Conservation (phyloP, 2,329 filamentous ascomycete species). For the Fusarium brevicatenulatum region DNA sequence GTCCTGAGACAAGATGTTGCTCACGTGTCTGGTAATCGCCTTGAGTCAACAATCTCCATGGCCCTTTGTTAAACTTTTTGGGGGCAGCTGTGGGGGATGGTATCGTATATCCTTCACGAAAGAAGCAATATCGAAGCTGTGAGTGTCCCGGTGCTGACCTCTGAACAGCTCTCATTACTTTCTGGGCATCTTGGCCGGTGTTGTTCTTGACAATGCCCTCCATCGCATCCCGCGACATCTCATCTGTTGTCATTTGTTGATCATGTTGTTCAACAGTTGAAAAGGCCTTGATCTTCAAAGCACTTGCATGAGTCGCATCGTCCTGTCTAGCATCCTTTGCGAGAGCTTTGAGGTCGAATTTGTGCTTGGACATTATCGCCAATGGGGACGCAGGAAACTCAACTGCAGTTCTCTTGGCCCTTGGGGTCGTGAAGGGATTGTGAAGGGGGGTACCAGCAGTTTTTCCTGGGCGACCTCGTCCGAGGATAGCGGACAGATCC, state of each 20-base stretch:
- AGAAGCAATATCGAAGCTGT: conserved; percentile 61
- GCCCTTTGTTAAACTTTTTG: conserved; percentile 49
- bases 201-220: conserved; percentile 49
- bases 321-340: conserved; percentile 69
- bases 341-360: conserved; percentile 71
- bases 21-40: conserved; percentile 58
- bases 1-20: conserved; percentile 70
- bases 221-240: conserved; percentile 40
- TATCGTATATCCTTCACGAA: conserved; percentile 50
- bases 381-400: conserved; percentile 59
- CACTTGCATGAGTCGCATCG: conserved; percentile 67
- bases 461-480: conserved; percentile 39
- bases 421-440: conserved; percentile 55
- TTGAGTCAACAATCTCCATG: conserved; percentile 62
- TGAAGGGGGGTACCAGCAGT: conserved; percentile 25
- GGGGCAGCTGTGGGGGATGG: conserved; percentile 43
- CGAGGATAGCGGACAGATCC: conserved; percentile 54
- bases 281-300: conserved; percentile 55
- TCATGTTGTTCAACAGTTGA: conserved; percentile 32
- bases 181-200: conserved; percentile 57
- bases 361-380: conserved; percentile 65
- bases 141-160: conserved; percentile 56
- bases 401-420: conserved; percentile 58
- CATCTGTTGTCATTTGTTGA: conserved; percentile 8
- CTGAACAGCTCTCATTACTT: conserved; percentile 60